A percentile compares a stretch with the other conserved stretches of the same genome.
Conservation (phyloP, 495 filamentous ascomycete genomes). For the Aspergillus conjunctus region DNA sequence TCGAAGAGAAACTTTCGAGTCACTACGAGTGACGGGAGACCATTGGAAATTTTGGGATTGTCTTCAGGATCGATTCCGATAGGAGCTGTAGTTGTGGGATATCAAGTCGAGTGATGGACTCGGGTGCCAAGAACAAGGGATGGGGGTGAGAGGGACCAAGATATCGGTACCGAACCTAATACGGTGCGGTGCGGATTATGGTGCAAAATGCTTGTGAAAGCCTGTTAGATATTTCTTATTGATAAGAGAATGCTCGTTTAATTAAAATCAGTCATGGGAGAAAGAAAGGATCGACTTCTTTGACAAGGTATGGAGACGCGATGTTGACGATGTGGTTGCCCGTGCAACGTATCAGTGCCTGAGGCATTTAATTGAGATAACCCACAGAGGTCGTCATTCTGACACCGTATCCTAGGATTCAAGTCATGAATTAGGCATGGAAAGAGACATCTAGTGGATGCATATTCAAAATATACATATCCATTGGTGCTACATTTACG, state of each 20-base stretch:
- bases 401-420: too few relatives aligned
- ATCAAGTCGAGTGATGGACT: slow-evolving; percentile 12
- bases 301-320: slow-evolving; percentile 24
- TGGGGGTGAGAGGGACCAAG: slow-evolving; percentile 9
- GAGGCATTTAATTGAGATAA: slow-evolving; percentile 1
- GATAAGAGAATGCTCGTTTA: slow-evolving; percentile 7
- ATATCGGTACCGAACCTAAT: neutral
- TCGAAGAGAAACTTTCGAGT: neutral
- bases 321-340: slow-evolving; percentile 30
- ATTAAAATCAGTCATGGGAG: neutral
- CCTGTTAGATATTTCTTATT: neutral
- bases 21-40: neutral
- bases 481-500: too few relatives aligned
- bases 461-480: too few relatives aligned
- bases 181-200: neutral
- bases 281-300: slow-evolving; percentile 6
- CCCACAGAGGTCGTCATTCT: too few relatives aligned
- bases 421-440: too few relatives aligned
- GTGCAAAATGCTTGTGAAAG: slow-evolving; percentile 4
- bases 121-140: slow-evolving; percentile 15
- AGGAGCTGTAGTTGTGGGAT: neutral
- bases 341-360: slow-evolving; percentile 22
- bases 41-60: neutral
- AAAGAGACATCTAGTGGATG: too few relatives aligned
- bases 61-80: neutral